phyloP scores from a whole-genome alignment of 2,329 filamentous ascomycete genomes.

The Moelleriella libera region DNA sequence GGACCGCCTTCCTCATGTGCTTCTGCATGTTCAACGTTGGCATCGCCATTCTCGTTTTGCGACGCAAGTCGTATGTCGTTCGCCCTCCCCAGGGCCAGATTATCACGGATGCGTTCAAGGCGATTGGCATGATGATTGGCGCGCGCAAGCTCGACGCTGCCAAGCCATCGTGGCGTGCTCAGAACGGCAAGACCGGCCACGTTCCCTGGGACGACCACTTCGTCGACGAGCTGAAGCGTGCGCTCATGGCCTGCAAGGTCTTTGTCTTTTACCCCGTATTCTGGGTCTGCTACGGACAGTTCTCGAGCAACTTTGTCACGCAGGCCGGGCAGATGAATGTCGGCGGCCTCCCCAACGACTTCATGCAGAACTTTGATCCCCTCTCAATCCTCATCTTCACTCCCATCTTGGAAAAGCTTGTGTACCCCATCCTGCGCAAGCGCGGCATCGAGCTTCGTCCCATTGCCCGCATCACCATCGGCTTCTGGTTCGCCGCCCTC shows the following conservation, averaged over 20 bases:
- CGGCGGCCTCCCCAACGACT: constrained; percentile 55
- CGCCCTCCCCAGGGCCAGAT: constrained; percentile 46
- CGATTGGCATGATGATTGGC: constrained; percentile 23
- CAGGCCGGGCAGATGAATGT: constrained; percentile 43
- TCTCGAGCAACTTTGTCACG: constrained; percentile 52
- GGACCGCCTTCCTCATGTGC: constrained; percentile 43
- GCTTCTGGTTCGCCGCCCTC: constrained; percentile 39
- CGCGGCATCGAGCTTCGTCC: constrained; percentile 46
- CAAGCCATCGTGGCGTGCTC: constrained; percentile 51
- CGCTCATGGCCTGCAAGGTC: constrained; percentile 54
- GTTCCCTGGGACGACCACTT: constrained; percentile 56
- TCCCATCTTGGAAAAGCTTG: constrained; percentile 42
- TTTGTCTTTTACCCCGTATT: constrained; percentile 54
- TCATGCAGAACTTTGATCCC: constrained; percentile 55
- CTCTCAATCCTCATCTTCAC: constrained; percentile 54
- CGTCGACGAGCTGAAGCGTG: constrained; percentile 56
- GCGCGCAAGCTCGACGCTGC: constrained; percentile 39
- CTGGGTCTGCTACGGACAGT: constrained; percentile 56
- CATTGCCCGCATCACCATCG: constrained; percentile 50
- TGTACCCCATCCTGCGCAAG: constrained; percentile 48
- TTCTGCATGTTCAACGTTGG: constrained; percentile 50
- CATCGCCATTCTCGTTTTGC: constrained; percentile 33
- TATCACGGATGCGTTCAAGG: constrained; percentile 49
- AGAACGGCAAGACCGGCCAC: constrained; percentile 24
- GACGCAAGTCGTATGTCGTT: constrained; percentile 33